Evolutionary conservation across 371 early-diverging fungal genomes (phyloP).

Genomic region (Syncephalastrum monosporum): DNA sequence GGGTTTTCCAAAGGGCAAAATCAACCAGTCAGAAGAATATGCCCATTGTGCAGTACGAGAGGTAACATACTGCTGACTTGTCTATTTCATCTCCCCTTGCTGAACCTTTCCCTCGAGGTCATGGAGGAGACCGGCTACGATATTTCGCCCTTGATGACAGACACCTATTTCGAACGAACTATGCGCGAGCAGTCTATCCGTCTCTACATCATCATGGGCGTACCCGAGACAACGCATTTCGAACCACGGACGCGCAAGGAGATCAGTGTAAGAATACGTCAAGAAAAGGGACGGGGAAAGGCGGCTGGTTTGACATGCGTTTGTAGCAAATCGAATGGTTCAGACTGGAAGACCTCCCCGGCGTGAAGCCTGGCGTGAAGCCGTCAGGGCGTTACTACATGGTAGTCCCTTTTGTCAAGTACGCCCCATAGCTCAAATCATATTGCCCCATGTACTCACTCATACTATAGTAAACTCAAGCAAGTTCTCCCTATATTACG

Average conservation of each 20-base stretch:
- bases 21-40: conserved; percentile 94
- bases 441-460: not conserved
- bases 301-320: not conserved
- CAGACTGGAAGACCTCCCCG: conserved; percentile 46
- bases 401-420: conserved; percentile 71
- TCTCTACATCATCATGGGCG: conserved; percentile 90
- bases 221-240: conserved; percentile 85
- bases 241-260: conserved; percentile 93
- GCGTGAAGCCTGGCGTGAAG: conserved; percentile 33
- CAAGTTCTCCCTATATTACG: conserved; percentile 30
- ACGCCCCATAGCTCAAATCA: conserved; percentile 15
- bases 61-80: conserved; percentile 17
- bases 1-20: conserved; percentile 99
- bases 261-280: conserved; percentile 68
- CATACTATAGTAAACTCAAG: conserved; percentile 21
- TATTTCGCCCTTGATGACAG: conserved; percentile 68
- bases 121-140: conserved; percentile 98
- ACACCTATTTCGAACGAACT: conserved; percentile 79
- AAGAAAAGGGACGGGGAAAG: not conserved
- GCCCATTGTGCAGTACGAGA: conserved; percentile 95
- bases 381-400: conserved; percentile 54
- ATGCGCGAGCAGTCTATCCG: conserved; percentile 88
- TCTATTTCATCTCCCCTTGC: not conserved
- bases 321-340: conserved; percentile 48
- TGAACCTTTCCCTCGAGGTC: conserved; percentile 47